phyloP scores from a whole-genome alignment of 2,329 filamentous ascomycete genomes.

The Septoria linicola region DNA sequence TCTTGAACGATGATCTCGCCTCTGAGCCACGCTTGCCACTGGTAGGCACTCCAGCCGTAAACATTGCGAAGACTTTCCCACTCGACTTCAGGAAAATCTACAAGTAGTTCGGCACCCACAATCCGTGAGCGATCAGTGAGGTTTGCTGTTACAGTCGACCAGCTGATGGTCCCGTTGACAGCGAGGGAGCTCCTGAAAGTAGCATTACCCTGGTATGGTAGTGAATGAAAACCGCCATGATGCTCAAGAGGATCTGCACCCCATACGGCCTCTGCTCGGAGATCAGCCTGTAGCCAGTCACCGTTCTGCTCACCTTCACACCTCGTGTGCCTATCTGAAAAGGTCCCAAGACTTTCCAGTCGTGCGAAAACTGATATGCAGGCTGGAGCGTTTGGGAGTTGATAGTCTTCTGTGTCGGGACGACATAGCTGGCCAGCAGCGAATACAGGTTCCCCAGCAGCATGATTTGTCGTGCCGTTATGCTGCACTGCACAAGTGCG shows the following conservation, averaged over 20 bases:
- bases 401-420: neutral
- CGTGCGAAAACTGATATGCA: conserved; percentile 11
- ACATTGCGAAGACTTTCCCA: conserved; percentile 54
- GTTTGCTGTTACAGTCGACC: conserved; percentile 45
- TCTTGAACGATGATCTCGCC: conserved; percentile 46
- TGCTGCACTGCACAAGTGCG: no score
- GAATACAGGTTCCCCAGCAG: conserved; percentile 3
- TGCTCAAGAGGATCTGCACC: conserved; percentile 58
- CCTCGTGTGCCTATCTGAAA: conserved; percentile 61
- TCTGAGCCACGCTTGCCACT: conserved; percentile 59
- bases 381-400: neutral
- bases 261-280: conserved; percentile 54
- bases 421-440: neutral
- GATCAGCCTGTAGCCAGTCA: conserved; percentile 9
- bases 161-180: conserved; percentile 51
- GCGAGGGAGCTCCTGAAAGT: conserved; percentile 53
- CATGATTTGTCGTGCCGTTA: no score
- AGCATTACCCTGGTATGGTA: conserved; percentile 45
- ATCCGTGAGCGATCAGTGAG: no score
- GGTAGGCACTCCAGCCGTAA: conserved; percentile 60
- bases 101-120: conserved; percentile 39
- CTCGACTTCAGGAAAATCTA: conserved; percentile 53
- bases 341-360: conserved; percentile 50
- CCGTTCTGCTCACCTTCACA: conserved; percentile 33
- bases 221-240: conserved; percentile 52